These are phyloP conservation scores for Penicillium thymicola DNA, from an alignment of 2,329 filamentous ascomycete species.

Conservation along the genomic window DNA sequence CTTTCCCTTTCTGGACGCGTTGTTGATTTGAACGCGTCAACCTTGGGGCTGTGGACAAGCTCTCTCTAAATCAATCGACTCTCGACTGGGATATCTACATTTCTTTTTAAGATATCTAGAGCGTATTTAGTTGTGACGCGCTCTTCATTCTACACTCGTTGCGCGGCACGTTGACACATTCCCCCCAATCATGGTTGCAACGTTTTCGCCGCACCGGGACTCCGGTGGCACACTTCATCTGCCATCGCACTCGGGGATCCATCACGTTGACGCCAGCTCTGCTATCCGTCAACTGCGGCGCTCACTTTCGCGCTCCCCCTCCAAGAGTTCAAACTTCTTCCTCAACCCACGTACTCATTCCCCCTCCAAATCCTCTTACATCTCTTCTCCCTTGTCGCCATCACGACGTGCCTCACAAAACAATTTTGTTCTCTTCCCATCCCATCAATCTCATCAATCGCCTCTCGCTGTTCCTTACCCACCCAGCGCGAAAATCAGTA, in stretches of 20 bases:
- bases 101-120: background rate
- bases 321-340: constrained; percentile 71
- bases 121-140: background rate
- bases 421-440: constrained; percentile 51
- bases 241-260: constrained; percentile 78
- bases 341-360: constrained; percentile 49
- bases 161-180: constrained; percentile 20
- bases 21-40: constrained; percentile 1
- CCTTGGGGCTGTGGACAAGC: background rate
- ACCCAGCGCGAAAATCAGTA: constrained; percentile 60
- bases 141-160: constrained; percentile 20
- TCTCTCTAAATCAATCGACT: background rate
- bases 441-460: constrained; percentile 46
- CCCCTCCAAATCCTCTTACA: constrained; percentile 49
- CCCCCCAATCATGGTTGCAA: constrained; percentile 43
- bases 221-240: constrained; percentile 76
- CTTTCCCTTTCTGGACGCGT: background rate
- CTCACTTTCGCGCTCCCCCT: constrained; percentile 89
- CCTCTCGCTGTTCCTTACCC: constrained; percentile 63
- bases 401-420: constrained; percentile 52
- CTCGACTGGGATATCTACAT: background rate
- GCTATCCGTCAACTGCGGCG: constrained; percentile 79
- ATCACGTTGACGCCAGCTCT: constrained; percentile 77
- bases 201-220: constrained; percentile 49
- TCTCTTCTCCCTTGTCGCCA: constrained; percentile 57